phyloP scores from a whole-genome alignment of 768 basidiomycete species.

The Mycena latifolia region DNA sequence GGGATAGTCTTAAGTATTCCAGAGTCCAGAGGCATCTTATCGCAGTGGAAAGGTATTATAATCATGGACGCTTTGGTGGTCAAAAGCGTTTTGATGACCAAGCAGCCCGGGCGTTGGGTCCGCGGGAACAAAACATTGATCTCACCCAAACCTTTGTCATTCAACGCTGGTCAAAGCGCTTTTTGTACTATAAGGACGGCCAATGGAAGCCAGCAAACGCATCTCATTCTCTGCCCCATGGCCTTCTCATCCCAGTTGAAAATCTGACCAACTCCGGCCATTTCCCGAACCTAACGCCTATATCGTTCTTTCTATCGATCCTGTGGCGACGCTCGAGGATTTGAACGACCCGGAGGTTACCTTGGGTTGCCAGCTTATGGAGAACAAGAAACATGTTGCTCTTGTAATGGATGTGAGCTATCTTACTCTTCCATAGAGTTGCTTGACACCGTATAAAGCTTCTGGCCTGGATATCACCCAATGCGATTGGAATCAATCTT shows the following conservation, averaged over 20 bases:
- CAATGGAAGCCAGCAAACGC: too few relatives aligned
- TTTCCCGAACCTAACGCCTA: not conserved
- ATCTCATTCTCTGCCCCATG: not conserved
- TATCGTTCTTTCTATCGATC: slow-evolving; percentile 5
- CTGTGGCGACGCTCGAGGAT: not conserved
- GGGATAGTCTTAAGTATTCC: too few relatives aligned
- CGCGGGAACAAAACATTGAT: too few relatives aligned
- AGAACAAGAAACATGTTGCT: slow-evolving; percentile 5
- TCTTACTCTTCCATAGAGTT: too few relatives aligned
- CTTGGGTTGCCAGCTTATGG: not conserved
- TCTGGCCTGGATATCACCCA: not conserved
- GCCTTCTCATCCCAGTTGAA: not conserved
- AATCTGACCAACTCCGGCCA: not conserved
- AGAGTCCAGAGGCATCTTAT: too few relatives aligned
- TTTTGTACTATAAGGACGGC: too few relatives aligned
- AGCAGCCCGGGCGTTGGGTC: too few relatives aligned
- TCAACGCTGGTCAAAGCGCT: too few relatives aligned
- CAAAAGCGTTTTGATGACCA: too few relatives aligned
- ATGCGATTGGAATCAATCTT: not conserved
- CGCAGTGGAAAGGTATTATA: too few relatives aligned
- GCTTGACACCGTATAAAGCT: not conserved
- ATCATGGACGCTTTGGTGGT: too few relatives aligned
- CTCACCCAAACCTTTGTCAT: too few relatives aligned
- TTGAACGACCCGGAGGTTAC: not conserved
- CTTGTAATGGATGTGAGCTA: not conserved